Conservation (phyloP, 2,329 filamentous ascomycete genomes). For the Nothophoma quercina region DNA sequence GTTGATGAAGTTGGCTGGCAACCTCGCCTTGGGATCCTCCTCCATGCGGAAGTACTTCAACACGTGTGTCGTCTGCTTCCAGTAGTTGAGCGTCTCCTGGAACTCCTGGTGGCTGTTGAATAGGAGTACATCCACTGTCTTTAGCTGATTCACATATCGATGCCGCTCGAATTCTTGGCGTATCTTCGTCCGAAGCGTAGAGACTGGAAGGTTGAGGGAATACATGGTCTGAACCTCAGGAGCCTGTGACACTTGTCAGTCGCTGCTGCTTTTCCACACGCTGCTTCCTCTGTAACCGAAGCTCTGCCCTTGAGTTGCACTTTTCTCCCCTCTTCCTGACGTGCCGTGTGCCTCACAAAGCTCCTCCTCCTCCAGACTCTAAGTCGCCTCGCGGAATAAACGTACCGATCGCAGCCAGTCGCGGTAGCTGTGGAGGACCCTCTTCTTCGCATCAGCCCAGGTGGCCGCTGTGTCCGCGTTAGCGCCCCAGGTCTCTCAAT, state of each 20-base stretch:
- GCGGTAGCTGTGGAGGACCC: constrained; percentile 89
- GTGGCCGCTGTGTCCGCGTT: constrained; percentile 71
- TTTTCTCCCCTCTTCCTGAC: neutral
- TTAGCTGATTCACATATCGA: constrained; percentile 88
- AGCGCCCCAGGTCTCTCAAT: constrained; percentile 30
- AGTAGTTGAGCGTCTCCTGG: constrained; percentile 99
- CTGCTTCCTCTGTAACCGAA: neutral
- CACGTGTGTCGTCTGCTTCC: constrained; percentile 95
- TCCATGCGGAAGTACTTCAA: constrained; percentile 97
- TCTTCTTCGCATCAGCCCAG: constrained; percentile 85
- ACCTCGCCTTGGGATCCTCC: constrained; percentile 74
- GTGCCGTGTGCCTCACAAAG: neutral
- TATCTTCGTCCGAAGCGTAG: constrained; percentile 88
- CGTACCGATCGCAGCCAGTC: constrained; percentile 96
- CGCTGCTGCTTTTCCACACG: neutral
- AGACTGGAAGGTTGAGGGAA: constrained; percentile 86
- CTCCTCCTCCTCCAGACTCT: neutral
- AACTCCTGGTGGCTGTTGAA: constrained; percentile 93
- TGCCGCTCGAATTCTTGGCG: constrained; percentile 97
- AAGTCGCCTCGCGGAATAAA: constrained; percentile 35
- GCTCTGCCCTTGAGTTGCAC: neutral
- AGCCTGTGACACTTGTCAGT: constrained; percentile 65
- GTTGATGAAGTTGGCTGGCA: constrained; percentile 90
- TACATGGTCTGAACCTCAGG: constrained; percentile 99
- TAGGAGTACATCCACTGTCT: constrained; percentile 86